Conservation (phyloP, 169 alveolate genomes). For the Plasmodium vivax region DNA sequence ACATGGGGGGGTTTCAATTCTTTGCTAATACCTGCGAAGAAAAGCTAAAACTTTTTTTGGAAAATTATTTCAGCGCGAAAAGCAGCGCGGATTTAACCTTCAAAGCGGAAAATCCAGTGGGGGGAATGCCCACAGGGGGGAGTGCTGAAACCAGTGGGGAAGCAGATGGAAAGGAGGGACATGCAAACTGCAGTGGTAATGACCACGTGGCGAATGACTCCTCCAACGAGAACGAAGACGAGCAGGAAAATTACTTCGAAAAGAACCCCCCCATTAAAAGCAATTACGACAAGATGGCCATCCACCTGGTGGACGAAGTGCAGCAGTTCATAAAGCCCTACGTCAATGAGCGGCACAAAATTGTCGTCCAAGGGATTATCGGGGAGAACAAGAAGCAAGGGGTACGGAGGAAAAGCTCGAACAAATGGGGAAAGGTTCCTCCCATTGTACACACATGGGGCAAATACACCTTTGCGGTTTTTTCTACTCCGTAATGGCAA, state of each 20-base stretch:
- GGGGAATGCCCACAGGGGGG: not conserved
- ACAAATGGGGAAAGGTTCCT: not conserved
- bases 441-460: not conserved
- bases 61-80: conserved; percentile 41
- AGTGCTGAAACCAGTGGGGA: not conserved
- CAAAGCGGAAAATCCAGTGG: conserved; percentile 17
- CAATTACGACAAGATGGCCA: conserved; percentile 65
- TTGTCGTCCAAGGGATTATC: conserved; percentile 59
- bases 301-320: conserved; percentile 51
- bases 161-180: not conserved
- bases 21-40: conserved; percentile 68
- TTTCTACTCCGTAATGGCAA: not conserved
- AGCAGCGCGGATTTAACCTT: conserved; percentile 4
- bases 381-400: conserved; percentile 74
- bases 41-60: conserved; percentile 37
- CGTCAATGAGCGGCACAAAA: conserved; percentile 69
- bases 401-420: conserved; percentile 10
- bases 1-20: conserved; percentile 58
- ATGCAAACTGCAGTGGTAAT: not conserved
- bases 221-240: conserved; percentile 41
- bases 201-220: conserved; percentile 14
- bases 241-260: conserved; percentile 11
- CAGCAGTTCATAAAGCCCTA: conserved; percentile 67
- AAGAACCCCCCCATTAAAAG: conserved; percentile 32
- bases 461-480: not conserved